Percentiles rank a stretch among this genome's conserved stretches.
Conservation (phyloP, 176 grass and related monocot species). For the Triticum aestivum region DNA sequence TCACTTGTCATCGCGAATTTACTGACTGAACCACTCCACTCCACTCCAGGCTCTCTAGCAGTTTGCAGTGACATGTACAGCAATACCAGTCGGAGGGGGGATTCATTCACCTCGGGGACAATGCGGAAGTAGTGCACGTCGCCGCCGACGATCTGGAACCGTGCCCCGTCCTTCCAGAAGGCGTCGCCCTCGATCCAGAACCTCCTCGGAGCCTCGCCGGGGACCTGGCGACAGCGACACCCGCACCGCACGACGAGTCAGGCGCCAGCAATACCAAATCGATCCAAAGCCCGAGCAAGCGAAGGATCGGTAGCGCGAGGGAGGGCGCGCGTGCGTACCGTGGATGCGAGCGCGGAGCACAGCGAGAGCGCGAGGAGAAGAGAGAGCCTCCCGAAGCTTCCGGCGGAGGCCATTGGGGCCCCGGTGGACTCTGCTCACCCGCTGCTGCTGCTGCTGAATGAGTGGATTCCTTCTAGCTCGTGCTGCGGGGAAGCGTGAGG, state of each 20-base stretch:
- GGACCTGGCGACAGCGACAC: neutral
- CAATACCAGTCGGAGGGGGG: neutral
- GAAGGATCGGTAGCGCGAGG: neutral
- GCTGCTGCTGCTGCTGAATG: neutral
- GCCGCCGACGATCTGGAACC: constrained; percentile 86
- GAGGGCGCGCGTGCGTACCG: neutral
- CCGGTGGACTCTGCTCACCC: neutral
- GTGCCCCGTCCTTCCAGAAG: constrained; percentile 70
- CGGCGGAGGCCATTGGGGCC: constrained; percentile 23
- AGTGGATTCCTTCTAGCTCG: neutral
- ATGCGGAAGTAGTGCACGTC: constrained; percentile 95
- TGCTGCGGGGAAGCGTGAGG: neutral
- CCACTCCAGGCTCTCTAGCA: neutral
- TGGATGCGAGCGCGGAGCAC: constrained; percentile 27
- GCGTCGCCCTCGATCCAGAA: constrained; percentile 83
- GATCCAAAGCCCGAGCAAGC: neutral
- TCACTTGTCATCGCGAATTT: neutral
- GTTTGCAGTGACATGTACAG: neutral
- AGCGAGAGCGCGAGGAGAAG: constrained; percentile 29
- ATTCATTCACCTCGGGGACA: constrained; percentile 67
- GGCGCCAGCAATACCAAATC: neutral
- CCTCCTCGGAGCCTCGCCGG: constrained; percentile 26
- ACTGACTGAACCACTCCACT: neutral
- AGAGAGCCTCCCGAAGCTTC: constrained; percentile 14
- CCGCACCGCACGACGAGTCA: neutral